Evolutionary conservation across 192 early-diverging fungal genomes (phyloP).

Genomic region (Umbelopsis sp.): DNA sequence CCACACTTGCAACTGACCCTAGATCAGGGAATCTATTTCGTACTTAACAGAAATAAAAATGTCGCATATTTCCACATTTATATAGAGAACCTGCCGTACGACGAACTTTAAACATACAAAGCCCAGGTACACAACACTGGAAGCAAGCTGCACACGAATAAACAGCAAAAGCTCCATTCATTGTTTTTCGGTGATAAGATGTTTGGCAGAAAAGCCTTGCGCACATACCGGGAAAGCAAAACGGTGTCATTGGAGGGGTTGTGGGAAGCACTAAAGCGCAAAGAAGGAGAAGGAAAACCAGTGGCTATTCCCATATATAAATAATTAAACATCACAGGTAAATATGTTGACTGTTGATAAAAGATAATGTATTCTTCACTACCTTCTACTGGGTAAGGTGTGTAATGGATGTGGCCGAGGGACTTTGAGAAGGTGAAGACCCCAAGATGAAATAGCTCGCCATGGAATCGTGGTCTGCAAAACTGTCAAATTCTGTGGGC

Average conservation of each 20-base stretch:
- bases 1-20: not conserved
- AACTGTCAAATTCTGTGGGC: conserved; percentile 5
- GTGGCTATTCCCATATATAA: not conserved
- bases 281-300: not conserved
- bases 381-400: not conserved
- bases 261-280: not conserved
- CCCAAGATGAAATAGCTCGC: not conserved
- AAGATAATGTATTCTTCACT: not conserved
- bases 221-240: not conserved
- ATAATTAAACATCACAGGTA: not conserved
- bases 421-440: not conserved
- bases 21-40: not conserved
- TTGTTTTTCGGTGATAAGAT: not conserved
- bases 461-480: not conserved
- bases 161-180: not conserved
- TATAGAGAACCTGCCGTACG: not conserved
- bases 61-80: not conserved
- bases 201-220: not conserved
- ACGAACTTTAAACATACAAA: not conserved
- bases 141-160: not conserved
- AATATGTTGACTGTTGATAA: not conserved
- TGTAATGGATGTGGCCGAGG: not conserved
- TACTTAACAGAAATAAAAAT: not conserved
- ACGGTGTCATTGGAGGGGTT: not conserved
- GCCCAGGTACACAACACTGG: not conserved